Percentiles rank a stretch among this genome's conserved stretches.
These are phyloP conservation scores for Chaetomidium leptoderma DNA, from an alignment of 495 filamentous ascomycete genomes.

Conservation along the genomic window DNA sequence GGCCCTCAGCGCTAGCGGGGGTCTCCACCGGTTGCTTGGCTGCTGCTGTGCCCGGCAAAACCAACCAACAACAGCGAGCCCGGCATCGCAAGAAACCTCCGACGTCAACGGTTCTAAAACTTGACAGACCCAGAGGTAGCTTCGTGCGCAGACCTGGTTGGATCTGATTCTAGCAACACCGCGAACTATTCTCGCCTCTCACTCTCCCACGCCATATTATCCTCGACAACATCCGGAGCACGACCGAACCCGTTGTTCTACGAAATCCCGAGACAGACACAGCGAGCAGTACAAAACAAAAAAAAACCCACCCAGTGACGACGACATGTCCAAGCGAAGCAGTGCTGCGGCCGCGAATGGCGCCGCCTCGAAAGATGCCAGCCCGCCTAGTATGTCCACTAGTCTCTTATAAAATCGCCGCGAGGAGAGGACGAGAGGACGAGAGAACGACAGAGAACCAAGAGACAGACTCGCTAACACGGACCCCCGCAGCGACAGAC, in stretches of 20 bases:
- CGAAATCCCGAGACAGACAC: neutral
- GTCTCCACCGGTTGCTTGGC: constrained; percentile 11
- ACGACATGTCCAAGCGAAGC: constrained; percentile 49
- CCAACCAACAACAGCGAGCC: constrained; percentile 9
- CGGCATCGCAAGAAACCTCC: neutral
- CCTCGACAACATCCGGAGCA: neutral
- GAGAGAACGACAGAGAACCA: too few relatives aligned
- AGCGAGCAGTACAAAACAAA: neutral
- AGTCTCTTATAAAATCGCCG: too few relatives aligned
- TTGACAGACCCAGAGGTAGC: neutral
- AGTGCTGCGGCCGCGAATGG: constrained; percentile 38
- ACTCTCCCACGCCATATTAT: neutral
- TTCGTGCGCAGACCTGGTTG: neutral
- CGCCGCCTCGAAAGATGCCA: constrained; percentile 34
- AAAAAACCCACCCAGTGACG: neutral
- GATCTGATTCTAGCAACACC: neutral
- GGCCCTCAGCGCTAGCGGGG: neutral
- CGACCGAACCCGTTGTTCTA: too few relatives aligned
- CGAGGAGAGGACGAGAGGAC: too few relatives aligned
- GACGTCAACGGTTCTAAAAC: constrained; percentile 6
- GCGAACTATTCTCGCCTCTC: neutral
- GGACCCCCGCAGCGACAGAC: constrained; percentile 57
- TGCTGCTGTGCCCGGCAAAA: constrained; percentile 19
- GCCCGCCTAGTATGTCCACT: constrained; percentile 31
- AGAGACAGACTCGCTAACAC: constrained; percentile 3